A percentile compares a stretch with the other conserved stretches of the same genome.
phyloP scores from a whole-genome alignment of 441 rosid species.

The Mallotus japonicus region DNA sequence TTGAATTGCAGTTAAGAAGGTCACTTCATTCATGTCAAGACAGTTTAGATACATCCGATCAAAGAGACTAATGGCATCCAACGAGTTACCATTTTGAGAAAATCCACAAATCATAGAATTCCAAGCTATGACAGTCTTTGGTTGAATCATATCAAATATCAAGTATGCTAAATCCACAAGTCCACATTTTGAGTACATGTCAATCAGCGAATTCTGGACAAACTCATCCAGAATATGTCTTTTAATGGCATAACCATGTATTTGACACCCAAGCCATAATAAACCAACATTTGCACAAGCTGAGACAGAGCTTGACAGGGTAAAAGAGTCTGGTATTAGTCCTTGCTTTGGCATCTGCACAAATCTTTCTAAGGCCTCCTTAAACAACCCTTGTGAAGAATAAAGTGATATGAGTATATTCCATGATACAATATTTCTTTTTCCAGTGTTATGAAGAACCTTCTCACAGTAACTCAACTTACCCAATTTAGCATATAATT shows the following conservation, averaged over 20 bases:
- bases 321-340: constrained; percentile 60
- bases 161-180: constrained; percentile 46
- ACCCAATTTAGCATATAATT: constrained; percentile 59
- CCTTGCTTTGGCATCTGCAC: constrained; percentile 50
- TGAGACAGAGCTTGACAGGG: constrained; percentile 64
- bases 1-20: constrained; percentile 65
- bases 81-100: constrained; percentile 63
- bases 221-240: constrained; percentile 46
- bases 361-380: constrained; percentile 48
- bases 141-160: constrained; percentile 43
- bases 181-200: constrained; percentile 76
- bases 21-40: constrained; percentile 56
- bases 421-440: constrained; percentile 56
- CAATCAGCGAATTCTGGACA: constrained; percentile 60
- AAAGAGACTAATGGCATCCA: constrained; percentile 59
- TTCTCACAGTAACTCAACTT: constrained; percentile 42
- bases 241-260: constrained; percentile 58
- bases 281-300: constrained; percentile 55
- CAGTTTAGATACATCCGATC: constrained; percentile 47
- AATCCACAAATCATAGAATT: constrained; percentile 75
- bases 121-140: constrained; percentile 62
- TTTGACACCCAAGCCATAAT: constrained; percentile 55
- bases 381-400: constrained; percentile 46
- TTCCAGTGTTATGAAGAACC: constrained; percentile 43
- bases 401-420: constrained; percentile 64